These are phyloP conservation scores for Malus hybrid DNA, from an alignment of 331 rosid genomes.

Conservation along the genomic window DNA sequence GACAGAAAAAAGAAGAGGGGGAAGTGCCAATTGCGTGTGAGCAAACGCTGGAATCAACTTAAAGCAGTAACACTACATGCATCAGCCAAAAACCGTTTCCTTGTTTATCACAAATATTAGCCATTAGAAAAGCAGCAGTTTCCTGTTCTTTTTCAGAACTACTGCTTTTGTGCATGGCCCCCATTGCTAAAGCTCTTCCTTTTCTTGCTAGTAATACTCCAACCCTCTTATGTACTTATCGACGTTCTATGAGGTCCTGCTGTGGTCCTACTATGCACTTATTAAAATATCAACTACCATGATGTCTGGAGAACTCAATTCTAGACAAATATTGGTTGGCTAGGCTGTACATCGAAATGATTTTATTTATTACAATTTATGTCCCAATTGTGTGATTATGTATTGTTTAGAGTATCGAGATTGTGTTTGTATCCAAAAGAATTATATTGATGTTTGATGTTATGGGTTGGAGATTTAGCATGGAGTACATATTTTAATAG, in stretches of 20 bases:
- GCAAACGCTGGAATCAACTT: slow-evolving; percentile 10
- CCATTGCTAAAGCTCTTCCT: neutral
- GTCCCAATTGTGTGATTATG: neutral
- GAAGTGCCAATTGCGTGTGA: slow-evolving; percentile 26
- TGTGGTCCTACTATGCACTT: neutral
- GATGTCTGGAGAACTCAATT: neutral
- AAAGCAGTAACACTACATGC: neutral
- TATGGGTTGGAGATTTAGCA: too few species aligned
- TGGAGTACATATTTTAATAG: too few species aligned
- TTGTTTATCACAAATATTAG: neutral
- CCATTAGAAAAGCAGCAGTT: neutral
- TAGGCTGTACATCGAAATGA: neutral
- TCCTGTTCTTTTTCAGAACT: neutral
- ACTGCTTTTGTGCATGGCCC: neutral
- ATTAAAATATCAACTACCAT: neutral
- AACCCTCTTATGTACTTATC: too few species aligned
- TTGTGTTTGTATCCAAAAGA: too few species aligned
- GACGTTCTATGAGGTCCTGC: neutral
- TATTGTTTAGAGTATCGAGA: too few species aligned
- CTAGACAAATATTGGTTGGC: neutral
- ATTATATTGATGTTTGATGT: too few species aligned
- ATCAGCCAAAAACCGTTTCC: slow-evolving; percentile 9
- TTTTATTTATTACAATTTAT: neutral
- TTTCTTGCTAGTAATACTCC: neutral
- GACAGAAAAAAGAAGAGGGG: neutral